Percentiles rank a stretch among this genome's conserved stretches.
These are phyloP conservation scores for Setaria italica DNA, from an alignment of 202 grass and related monocot genomes.

Conservation along the genomic window DNA sequence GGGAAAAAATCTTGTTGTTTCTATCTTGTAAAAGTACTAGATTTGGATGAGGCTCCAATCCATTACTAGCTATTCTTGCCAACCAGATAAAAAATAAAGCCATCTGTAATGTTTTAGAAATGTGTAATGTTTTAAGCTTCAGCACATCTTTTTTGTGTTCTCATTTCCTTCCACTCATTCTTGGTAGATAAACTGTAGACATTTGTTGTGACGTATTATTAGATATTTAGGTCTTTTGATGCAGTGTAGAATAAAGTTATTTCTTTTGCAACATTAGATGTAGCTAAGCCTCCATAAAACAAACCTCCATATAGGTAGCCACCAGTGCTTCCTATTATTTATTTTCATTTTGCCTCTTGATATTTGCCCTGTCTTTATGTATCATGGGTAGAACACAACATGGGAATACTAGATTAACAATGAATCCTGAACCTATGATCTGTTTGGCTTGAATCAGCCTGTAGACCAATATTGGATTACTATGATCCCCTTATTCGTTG, in stretches of 20 bases:
- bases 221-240: not conserved
- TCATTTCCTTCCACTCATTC: not conserved
- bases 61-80: not conserved
- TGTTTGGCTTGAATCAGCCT: conserved; percentile 41
- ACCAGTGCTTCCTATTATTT: not conserved
- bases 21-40: not conserved
- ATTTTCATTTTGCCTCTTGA: not conserved
- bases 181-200: not conserved
- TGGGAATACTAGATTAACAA: conserved; percentile 19
- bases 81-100: not conserved
- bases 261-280: not conserved
- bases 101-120: not conserved
- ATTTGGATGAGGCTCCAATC: not conserved
- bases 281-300: not conserved
- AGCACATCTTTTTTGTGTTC: not conserved
- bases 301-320: not conserved
- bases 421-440: conserved; percentile 26
- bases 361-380: conserved; percentile 23
- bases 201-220: not conserved
- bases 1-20: not conserved
- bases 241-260: not conserved
- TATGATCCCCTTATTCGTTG: no score
- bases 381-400: conserved; percentile 9
- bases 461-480: not conserved
- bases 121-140: not conserved